Percentiles rank a stretch among this genome's conserved stretches.
phyloP scores from a whole-genome alignment of 164 flowering plant genomes.

The Annona squamosa region DNA sequence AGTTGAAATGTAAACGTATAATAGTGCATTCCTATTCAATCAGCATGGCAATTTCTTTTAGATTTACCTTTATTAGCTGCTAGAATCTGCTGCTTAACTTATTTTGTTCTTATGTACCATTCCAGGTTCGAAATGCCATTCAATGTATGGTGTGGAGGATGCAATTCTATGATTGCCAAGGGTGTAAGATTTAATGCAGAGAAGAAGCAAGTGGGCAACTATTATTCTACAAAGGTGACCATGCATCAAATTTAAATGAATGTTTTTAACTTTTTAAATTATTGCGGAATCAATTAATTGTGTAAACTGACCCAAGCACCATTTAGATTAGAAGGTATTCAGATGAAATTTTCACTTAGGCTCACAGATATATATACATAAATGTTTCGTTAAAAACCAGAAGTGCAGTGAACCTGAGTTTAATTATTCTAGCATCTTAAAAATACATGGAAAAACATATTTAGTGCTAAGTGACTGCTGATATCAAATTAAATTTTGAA shows the following conservation, averaged over 20 bases:
- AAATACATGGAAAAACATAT: too few relatives aligned
- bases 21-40: not conserved
- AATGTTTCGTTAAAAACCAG: not conserved
- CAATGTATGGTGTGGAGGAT: constrained; percentile 97
- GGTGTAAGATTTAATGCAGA: constrained; percentile 99
- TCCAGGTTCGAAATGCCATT: constrained; percentile 96
- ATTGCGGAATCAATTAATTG: not conserved
- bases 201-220: constrained; percentile 98
- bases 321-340: not conserved
- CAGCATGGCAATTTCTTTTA: too few relatives aligned
- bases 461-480: too few relatives aligned
- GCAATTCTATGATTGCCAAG: constrained; percentile 97
- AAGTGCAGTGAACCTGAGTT: too few relatives aligned
- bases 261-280: not conserved
- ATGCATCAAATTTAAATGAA: not conserved
- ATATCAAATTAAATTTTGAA: too few relatives aligned
- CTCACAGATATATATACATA: not conserved
- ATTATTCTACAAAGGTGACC: constrained; percentile 92
- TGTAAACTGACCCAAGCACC: not conserved
- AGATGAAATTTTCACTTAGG: not conserved
- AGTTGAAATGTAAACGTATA: not conserved
- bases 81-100: not conserved
- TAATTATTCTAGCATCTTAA: too few relatives aligned
- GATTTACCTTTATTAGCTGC: not conserved
- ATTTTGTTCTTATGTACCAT: not conserved